Conservation (phyloP, 441 rosid genomes). For the Brassica balearica region DNA sequence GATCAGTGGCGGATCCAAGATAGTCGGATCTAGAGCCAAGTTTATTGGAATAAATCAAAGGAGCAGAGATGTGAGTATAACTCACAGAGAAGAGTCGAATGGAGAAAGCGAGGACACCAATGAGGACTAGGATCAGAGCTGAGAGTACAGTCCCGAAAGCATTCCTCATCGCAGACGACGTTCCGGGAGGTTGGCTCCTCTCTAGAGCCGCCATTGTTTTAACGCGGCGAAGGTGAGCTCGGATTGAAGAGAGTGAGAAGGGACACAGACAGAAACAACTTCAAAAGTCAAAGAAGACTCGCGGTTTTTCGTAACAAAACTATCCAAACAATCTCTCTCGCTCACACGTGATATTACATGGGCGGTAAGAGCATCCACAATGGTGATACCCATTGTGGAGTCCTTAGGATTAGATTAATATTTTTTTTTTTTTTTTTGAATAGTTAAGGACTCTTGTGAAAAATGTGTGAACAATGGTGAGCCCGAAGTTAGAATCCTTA, state of each 20-base stretch:
- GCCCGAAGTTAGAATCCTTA: no score
- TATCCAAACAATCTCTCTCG: neutral
- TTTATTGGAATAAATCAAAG: neutral
- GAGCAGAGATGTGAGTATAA: constrained; percentile 8
- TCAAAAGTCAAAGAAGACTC: neutral
- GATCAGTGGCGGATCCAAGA: constrained; percentile 47
- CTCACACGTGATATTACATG: neutral
- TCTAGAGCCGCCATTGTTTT: constrained; percentile 74
- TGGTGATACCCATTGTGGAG: no score
- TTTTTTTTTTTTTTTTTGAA: no score
- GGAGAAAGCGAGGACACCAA: constrained; percentile 98
- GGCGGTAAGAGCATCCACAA: no score
- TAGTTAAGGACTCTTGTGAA: no score
- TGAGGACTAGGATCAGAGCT: constrained; percentile 79
- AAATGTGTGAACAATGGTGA: no score
- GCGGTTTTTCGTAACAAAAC: constrained; percentile 23
- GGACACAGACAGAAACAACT: no score
- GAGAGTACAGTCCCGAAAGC: constrained; percentile 85
- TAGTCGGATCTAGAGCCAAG: constrained; percentile 34
- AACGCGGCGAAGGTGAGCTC: constrained; percentile 48
- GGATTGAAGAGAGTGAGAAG: neutral
- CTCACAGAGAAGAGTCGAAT: constrained; percentile 98
- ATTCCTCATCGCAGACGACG: constrained; percentile 53
- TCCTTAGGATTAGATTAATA: no score
- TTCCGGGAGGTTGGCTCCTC: constrained; percentile 40